These are phyloP conservation scores for Saccharum officinarum DNA, from an alignment of 176 grass and related monocot species.

Conservation along the genomic window DNA sequence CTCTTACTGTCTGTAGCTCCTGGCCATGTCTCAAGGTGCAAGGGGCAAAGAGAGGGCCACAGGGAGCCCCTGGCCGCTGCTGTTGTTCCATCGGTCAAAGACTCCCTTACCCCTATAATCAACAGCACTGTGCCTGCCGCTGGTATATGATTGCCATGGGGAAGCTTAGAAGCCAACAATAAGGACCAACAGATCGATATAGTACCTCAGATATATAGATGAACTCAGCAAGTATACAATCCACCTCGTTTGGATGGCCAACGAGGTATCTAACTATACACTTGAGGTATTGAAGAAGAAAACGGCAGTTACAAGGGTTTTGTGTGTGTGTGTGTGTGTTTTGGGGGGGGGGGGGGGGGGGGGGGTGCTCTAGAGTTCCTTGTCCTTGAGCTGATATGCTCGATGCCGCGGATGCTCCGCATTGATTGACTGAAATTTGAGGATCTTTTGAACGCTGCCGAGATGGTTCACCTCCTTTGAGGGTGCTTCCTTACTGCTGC, in stretches of 20 bases:
- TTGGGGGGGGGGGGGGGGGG: too few relatives aligned
- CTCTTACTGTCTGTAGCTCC: neutral
- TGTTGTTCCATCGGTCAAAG: neutral
- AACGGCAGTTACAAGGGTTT: neutral
- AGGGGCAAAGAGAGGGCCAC: too few relatives aligned
- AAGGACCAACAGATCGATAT: neutral
- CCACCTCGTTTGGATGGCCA: neutral
- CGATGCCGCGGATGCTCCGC: slow-evolving; percentile 13
- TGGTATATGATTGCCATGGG: neutral
- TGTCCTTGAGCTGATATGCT: neutral
- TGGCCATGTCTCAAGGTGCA: too few relatives aligned
- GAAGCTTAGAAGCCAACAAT: neutral
- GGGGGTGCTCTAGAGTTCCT: neutral
- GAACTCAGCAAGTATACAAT: neutral
- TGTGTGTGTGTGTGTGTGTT: too few relatives aligned
- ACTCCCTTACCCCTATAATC: neutral
- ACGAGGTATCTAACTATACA: neutral
- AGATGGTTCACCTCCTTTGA: slow-evolving; percentile 74
- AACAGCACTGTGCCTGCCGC: neutral
- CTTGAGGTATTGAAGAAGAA: neutral
- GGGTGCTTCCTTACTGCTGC: slow-evolving; percentile 36
- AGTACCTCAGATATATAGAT: neutral
- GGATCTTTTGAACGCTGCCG: slow-evolving; percentile 66
- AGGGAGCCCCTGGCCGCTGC: neutral
- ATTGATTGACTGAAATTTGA: slow-evolving; percentile 52